A percentile compares a stretch with the other conserved stretches of the same genome.
These are phyloP conservation scores for Chytriomyces sp. DNA, from an alignment of 192 early-diverging fungal species.

Conservation along the genomic window DNA sequence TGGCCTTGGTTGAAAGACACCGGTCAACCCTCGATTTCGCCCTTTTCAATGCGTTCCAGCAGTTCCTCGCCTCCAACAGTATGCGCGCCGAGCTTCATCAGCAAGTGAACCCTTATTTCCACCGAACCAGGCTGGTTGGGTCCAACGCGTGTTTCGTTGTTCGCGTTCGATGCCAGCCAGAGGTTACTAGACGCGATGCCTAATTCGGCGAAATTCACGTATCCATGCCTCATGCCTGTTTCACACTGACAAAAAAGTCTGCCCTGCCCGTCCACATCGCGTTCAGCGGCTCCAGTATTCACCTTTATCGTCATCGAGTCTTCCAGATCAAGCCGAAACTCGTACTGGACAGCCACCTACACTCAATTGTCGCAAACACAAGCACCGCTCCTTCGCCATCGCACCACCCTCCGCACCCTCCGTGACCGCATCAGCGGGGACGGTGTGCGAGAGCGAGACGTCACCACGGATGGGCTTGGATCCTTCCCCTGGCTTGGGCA, in stretches of 20 bases:
- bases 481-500: conserved; percentile 68
- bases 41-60: conserved; percentile 62
- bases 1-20: conserved; percentile 82
- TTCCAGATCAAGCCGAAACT: background rate
- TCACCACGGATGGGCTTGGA: conserved; percentile 81
- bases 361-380: conserved; percentile 84
- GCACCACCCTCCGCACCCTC: conserved; percentile 29
- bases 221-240: too few species aligned
- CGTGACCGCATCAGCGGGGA: conserved; percentile 47
- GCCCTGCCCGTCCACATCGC: too few species aligned
- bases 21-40: conserved; percentile 78
- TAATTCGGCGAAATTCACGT: too few species aligned
- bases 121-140: too few species aligned
- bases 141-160: too few species aligned
- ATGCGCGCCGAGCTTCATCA: conserved; percentile 78
- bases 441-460: conserved; percentile 65
- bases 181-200: too few species aligned
- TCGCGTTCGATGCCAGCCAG: too few species aligned
- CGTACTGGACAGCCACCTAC: background rate
- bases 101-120: conserved; percentile 68
- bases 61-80: conserved; percentile 88
- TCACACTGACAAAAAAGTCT: too few species aligned
- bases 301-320: too few species aligned
- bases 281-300: too few species aligned
- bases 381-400: conserved; percentile 49